Conservation (phyloP, 2,329 filamentous ascomycete species). For the Ceratocystis cacaofunesta region DNA sequence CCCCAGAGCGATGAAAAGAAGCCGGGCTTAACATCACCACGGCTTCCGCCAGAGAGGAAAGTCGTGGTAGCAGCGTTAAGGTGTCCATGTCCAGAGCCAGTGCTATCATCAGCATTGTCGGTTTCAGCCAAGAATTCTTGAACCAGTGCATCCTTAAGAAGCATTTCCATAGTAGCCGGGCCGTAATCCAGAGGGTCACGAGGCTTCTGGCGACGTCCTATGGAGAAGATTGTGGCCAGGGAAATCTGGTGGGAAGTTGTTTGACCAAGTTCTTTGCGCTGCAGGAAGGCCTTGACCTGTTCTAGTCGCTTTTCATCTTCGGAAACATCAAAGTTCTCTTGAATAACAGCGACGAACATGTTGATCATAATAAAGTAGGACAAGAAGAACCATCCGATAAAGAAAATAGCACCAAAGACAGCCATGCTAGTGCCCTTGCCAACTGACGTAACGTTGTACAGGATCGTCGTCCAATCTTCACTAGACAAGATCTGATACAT, state of each 20-base stretch:
- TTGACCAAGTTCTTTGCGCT: conserved; percentile 70
- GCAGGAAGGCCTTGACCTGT: conserved; percentile 87
- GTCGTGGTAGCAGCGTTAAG: conserved; percentile 25
- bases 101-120: conserved; percentile 24
- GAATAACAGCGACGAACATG: conserved; percentile 99
- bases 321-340: conserved; percentile 97
- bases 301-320: conserved; percentile 96
- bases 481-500: conserved; percentile 97
- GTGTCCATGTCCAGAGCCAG: conserved; percentile 12
- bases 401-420: conserved; percentile 84
- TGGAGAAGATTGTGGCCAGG: conserved; percentile 53
- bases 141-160: conserved; percentile 90
- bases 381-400: conserved; percentile 91
- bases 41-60: conserved; percentile 16
- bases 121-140: conserved; percentile 82
- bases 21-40: conserved; percentile 39
- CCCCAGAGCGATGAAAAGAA: conserved; percentile 47
- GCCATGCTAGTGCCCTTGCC: conserved; percentile 53
- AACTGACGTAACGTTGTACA: conserved; percentile 67
- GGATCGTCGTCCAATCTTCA: conserved; percentile 82
- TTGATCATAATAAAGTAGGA: conserved; percentile 93
- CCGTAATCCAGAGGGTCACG: conserved; percentile 85
- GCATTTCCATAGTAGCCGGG: conserved; percentile 83
- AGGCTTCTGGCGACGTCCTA: conserved; percentile 39
- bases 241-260: conserved; percentile 55